Evolutionary conservation across 2,329 filamentous ascomycete species (phyloP), one percentile per base, ranked within the genome.

Genomic region (Alternaria sp.): DNA sequence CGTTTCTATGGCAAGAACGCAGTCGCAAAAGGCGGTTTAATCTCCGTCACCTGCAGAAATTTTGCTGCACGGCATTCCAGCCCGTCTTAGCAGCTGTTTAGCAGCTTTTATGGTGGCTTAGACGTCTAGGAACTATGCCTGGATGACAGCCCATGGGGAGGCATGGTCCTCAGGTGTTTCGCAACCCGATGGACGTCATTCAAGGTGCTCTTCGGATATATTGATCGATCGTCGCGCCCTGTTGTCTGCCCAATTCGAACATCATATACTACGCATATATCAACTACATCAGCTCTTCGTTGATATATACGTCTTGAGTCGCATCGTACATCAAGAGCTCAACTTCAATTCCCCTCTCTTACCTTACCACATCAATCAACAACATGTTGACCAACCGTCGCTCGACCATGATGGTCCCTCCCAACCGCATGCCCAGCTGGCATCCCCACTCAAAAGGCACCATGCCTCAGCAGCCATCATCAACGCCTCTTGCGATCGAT

Each of bases 381-480:
- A 73, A 54, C 21, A 77, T 78, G 74, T 70, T 79, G 64, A 79
- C 76, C 61, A 79, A 79, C 65, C 75, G 75, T 59, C 75, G 74
- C 62, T 78, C 75, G 13, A 79, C 73, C 25, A 75, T 79, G 76
- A 74, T 75, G 62, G 66, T 74, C n/a, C 69, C 74, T 21, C 67
- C 69, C 11, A 68, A 59, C 50, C 71, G 71, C 40, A 69, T 69
- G 61, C 68, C 73, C 10, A 71, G 64, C 56, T 76, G 71, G 70
- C 67, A 74, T 36, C 69, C 71, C 23, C 65, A 65, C 45, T 70
- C 65, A n/a, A 74, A 67, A 57, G 59, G 46, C 47, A 61, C 59
- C 28, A 65, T 55, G 40, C 59, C 69, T 15, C 59, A 46, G 28
- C 63, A 55, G 21, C 61, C 65, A 2, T 57, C 65, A 19, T 26